Conservation (phyloP, 2,329 filamentous ascomycete genomes). For the Neopestalotiopsis sp. region DNA sequence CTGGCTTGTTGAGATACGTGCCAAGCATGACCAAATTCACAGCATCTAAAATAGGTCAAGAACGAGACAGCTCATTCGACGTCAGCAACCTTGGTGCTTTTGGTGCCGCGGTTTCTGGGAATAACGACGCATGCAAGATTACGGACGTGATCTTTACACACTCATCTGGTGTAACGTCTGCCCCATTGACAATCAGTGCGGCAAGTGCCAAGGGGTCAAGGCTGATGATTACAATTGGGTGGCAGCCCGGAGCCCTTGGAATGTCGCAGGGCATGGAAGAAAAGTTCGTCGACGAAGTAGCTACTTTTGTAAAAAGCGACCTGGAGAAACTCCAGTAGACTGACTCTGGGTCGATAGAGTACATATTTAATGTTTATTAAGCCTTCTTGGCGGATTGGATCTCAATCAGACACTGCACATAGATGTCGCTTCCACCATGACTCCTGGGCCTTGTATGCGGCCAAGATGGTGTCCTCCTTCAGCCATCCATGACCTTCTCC, state of each 20-base stretch:
- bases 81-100: conserved; percentile 13
- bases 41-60: conserved; percentile 4
- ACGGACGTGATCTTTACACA: conserved; percentile 6
- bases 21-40: conserved; percentile 6
- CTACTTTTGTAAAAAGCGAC: not conserved
- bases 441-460: not conserved
- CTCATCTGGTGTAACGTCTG: not conserved
- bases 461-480: not conserved
- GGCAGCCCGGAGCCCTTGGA: conserved; percentile 2
- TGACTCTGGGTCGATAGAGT: not conserved
- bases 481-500: not conserved
- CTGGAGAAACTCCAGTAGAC: not conserved
- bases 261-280: not conserved
- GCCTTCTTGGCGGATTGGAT: not conserved
- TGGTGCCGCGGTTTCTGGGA: not conserved
- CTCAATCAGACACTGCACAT: not conserved
- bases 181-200: not conserved
- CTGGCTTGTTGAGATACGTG: conserved; percentile 3
- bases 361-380: not conserved
- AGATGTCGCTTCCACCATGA: not conserved
- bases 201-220: not conserved
- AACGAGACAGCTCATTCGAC: conserved; percentile 10
- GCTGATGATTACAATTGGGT: not conserved
- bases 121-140: not conserved
- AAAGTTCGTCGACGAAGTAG: not conserved